Evolutionary conservation across 2,329 filamentous ascomycete species (phyloP).

Genomic region (Aureobasidium musti): DNA sequence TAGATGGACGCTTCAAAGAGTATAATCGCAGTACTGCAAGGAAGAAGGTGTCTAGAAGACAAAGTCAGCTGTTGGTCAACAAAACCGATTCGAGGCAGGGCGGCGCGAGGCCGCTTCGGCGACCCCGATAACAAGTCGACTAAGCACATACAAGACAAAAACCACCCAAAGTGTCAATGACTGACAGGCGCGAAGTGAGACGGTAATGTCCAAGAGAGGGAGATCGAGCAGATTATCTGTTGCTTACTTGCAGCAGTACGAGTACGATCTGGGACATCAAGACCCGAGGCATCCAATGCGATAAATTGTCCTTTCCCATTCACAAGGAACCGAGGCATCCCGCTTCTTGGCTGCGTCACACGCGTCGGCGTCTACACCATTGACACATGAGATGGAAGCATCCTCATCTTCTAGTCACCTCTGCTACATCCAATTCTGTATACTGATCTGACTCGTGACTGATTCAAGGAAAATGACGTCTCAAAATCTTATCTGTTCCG

Average conservation of each 20-base stretch:
- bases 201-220: neutral
- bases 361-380: too few relatives aligned
- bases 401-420: neutral
- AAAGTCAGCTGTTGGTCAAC: conserved; percentile 1
- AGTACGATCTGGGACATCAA: neutral
- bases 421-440: neutral
- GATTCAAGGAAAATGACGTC: neutral
- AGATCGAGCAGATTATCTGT: neutral
- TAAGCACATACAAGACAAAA: conserved; percentile 10
- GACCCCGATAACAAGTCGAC: conserved; percentile 6
- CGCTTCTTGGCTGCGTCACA: conserved; percentile 20
- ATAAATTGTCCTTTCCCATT: neutral
- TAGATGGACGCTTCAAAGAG: neutral
- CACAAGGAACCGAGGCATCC: conserved; percentile 26
- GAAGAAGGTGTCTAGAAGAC: neutral
- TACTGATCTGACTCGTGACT: neutral
- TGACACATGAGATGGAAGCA: neutral
- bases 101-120: conserved; percentile 16
- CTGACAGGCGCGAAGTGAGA: neutral
- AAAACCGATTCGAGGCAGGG: neutral
- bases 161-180: neutral
- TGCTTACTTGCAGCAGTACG: conserved; percentile 16
- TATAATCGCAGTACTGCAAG: neutral
- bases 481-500: neutral
- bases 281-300: conserved; percentile 4